phyloP scores from a whole-genome alignment of 169 alveolate genomes.

The Eimeria falciformis region DNA sequence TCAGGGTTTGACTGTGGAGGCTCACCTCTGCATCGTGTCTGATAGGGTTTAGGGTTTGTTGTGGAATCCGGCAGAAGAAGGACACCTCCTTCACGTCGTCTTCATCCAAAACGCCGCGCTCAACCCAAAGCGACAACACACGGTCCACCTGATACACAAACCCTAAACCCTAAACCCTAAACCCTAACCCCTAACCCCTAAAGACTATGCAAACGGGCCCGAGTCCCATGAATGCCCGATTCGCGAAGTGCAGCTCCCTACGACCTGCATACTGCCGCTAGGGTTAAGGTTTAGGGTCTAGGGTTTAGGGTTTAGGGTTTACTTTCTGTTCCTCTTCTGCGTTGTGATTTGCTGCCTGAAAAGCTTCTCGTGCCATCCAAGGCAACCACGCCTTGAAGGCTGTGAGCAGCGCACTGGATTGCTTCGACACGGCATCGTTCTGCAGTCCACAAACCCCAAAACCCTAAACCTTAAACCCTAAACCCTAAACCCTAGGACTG shows the following conservation, averaged over 20 bases:
- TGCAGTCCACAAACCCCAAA: too few species aligned
- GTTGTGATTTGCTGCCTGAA: slow-evolving; percentile 49
- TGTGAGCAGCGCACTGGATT: not conserved
- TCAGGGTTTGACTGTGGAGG: not conserved
- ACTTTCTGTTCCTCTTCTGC: slow-evolving; percentile 4
- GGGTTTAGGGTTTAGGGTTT: slow-evolving; percentile 9
- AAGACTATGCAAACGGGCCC: too few species aligned
- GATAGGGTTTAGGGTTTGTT: not conserved
- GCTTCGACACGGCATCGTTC: slow-evolving; percentile 50
- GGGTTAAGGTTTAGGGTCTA: not conserved
- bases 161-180: slow-evolving; percentile 1
- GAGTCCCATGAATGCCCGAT: too few species aligned
- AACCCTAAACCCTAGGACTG: too few species aligned
- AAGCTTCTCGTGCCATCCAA: slow-evolving; percentile 75
- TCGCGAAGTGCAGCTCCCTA: too few species aligned
- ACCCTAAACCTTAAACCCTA: too few species aligned
- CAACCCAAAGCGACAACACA: slow-evolving; percentile 48
- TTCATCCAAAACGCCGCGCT: slow-evolving; percentile 45
- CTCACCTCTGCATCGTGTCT: not conserved
- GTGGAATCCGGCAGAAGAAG: not conserved
- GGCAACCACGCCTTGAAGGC: slow-evolving; percentile 72
- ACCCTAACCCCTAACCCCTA: not conserved
- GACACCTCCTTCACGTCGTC: slow-evolving; percentile 39
- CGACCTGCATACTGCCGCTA: too few species aligned
- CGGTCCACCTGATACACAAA: slow-evolving; percentile 34